Evolutionary conservation across 1,284 basidiomycete genomes (phyloP).

Genomic region (Boletus sp.): DNA sequence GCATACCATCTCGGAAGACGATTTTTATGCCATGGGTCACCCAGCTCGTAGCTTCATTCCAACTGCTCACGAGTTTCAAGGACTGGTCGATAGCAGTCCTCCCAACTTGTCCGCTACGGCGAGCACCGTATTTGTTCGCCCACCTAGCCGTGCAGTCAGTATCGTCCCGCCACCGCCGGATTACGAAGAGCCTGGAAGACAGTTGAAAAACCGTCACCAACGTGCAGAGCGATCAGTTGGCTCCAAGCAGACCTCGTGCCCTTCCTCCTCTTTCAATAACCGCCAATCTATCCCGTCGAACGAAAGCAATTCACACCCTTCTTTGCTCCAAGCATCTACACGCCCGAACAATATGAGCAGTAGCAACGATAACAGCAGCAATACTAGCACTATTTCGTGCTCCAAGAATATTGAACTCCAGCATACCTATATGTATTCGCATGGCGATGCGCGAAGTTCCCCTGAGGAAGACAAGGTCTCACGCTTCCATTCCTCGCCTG

Average conservation of each 20-base stretch:
- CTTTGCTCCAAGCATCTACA: conserved; percentile 19
- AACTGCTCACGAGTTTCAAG: conserved; percentile 3
- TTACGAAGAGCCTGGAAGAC: conserved; percentile 36
- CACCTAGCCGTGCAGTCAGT: conserved; percentile 29
- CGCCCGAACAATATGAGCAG: conserved; percentile 9
- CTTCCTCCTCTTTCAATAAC: conserved; percentile 4
- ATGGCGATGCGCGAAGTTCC: conserved; percentile 4
- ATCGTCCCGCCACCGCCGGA: conserved; percentile 31
- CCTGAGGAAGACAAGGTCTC: conserved; percentile 2
- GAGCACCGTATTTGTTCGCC: conserved; percentile 18
- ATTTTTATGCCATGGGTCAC: conserved; percentile 34
- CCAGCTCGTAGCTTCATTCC: conserved; percentile 5
- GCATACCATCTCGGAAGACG: conserved; percentile 37
- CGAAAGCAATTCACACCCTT: conserved; percentile 14
- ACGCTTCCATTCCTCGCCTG: conserved; percentile 11
- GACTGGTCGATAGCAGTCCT: neutral
- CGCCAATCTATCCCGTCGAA: conserved; percentile 7
- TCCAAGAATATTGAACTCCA: conserved; percentile 10
- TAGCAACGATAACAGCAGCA: neutral
- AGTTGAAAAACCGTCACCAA: conserved; percentile 20
- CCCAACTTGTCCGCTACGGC: neutral
- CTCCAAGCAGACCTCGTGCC: conserved; percentile 3
- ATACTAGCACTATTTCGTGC: conserved; percentile 10
- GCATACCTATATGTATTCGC: conserved; percentile 23
- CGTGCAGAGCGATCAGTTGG: conserved; percentile 9